Evolutionary conservation across 257 asterid genomes (phyloP).

Genomic region (Jacaranda mimosifolia): DNA sequence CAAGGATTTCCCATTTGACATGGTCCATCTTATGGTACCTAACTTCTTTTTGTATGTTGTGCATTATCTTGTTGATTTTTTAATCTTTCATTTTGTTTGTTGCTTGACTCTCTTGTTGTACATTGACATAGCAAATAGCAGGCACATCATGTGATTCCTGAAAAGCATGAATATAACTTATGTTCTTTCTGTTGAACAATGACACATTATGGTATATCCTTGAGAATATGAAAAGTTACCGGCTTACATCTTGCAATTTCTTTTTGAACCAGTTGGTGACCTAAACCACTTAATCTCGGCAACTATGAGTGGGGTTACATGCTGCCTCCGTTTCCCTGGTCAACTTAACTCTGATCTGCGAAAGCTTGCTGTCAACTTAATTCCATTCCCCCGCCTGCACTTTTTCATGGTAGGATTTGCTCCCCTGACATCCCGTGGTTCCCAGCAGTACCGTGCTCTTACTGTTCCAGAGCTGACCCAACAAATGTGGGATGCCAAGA

Average conservation of each 20-base stretch:
- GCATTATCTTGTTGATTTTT: not conserved
- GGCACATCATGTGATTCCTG: not conserved
- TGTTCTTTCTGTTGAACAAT: not conserved
- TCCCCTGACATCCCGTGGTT: conserved; percentile 87
- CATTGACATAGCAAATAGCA: not conserved
- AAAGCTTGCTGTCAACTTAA: conserved; percentile 89
- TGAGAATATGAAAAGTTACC: not conserved
- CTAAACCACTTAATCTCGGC: conserved; percentile 89
- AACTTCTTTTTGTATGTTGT: not conserved
- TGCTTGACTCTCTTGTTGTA: not conserved
- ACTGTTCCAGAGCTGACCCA: conserved; percentile 91
- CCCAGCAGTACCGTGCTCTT: conserved; percentile 91
- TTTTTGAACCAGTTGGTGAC: conserved; percentile 71
- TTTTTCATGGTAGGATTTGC: conserved; percentile 95
- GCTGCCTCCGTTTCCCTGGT: conserved; percentile 94
- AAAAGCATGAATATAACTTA: not conserved
- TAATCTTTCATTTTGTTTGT: not conserved
- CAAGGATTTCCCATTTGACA: not conserved
- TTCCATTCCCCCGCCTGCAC: conserved; percentile 89
- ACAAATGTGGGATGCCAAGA: conserved; percentile 95
- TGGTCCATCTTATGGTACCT: not conserved
- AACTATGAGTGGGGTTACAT: conserved; percentile 91
- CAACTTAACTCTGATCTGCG: conserved; percentile 87
- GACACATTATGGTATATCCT: not conserved
- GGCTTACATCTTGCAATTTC: conserved; percentile 20